These are phyloP conservation scores for Podila horticola DNA, from an alignment of 192 early-diverging fungal genomes.

Conservation along the genomic window DNA sequence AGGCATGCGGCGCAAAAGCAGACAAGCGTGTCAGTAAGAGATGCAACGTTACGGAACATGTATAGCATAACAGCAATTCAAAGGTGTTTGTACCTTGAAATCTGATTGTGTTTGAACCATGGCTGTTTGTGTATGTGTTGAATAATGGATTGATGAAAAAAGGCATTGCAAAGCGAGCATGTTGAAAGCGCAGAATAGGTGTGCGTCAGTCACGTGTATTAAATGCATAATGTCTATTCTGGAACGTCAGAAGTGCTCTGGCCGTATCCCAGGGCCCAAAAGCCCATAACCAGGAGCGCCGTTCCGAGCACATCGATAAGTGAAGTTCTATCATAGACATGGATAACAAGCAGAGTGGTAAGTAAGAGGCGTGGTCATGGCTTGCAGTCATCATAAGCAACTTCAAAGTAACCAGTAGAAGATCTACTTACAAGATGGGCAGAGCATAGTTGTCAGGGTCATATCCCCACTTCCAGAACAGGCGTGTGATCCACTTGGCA, in stretches of 20 bases:
- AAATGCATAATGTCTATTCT: neutral
- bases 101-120: slow-evolving; percentile 36
- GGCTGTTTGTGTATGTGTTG: slow-evolving; percentile 3
- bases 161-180: too few relatives aligned
- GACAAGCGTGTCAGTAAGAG: neutral
- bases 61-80: neutral
- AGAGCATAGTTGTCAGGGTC: slow-evolving; percentile 82
- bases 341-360: too few relatives aligned
- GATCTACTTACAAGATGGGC: slow-evolving; percentile 66
- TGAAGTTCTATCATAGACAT: slow-evolving; percentile 63
- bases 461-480: slow-evolving; percentile 72
- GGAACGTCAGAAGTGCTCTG: neutral
- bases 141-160: neutral
- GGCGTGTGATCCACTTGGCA: slow-evolving; percentile 64
- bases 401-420: neutral
- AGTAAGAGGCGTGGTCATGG: slow-evolving; percentile 9
- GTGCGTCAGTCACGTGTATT: too few relatives aligned
- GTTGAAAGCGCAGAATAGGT: too few relatives aligned
- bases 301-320: slow-evolving; percentile 80
- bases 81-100: slow-evolving; percentile 24
- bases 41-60: neutral
- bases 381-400: neutral
- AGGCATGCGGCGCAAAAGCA: neutral
- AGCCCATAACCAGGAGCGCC: slow-evolving; percentile 61
- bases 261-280: slow-evolving; percentile 44